Evolutionary conservation across 2,329 filamentous ascomycete genomes (phyloP).

Genomic region (Nigrospora osmanthi): DNA sequence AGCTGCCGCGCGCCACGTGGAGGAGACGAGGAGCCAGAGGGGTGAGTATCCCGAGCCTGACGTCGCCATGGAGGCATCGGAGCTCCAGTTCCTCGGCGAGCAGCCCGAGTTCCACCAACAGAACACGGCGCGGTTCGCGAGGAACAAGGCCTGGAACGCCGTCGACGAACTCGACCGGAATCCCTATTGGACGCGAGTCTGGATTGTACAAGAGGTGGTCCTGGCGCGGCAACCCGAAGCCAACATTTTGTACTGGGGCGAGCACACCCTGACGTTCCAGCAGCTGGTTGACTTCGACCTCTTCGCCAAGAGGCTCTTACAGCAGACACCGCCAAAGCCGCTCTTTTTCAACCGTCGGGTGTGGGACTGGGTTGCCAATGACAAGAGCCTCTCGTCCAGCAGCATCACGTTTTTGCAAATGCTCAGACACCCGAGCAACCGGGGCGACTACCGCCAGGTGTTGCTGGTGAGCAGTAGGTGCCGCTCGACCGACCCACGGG

Average conservation of each 20-base stretch:
- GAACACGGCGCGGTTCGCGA: neutral
- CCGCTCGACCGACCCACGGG: neutral
- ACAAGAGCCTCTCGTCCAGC: neutral
- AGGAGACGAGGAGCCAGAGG: neutral
- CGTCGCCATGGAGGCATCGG: neutral
- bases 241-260: neutral
- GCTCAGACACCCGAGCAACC: neutral
- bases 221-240: neutral
- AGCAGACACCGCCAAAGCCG: neutral
- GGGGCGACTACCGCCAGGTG: neutral
- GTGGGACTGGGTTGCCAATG: neutral
- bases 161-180: neutral
- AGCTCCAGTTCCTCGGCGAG: neutral
- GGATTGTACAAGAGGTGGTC: neutral
- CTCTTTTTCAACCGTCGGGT: neutral
- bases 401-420: neutral
- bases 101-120: neutral
- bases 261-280: neutral
- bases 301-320: neutral
- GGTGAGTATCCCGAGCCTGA: neutral
- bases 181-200: neutral
- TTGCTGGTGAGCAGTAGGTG: neutral
- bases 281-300: neutral
- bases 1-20: neutral
- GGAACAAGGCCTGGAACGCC: neutral